Percentiles rank a stretch among this genome's conserved stretches.
phyloP scores from a whole-genome alignment of 768 basidiomycete species.

The Lentinula detonsa region DNA sequence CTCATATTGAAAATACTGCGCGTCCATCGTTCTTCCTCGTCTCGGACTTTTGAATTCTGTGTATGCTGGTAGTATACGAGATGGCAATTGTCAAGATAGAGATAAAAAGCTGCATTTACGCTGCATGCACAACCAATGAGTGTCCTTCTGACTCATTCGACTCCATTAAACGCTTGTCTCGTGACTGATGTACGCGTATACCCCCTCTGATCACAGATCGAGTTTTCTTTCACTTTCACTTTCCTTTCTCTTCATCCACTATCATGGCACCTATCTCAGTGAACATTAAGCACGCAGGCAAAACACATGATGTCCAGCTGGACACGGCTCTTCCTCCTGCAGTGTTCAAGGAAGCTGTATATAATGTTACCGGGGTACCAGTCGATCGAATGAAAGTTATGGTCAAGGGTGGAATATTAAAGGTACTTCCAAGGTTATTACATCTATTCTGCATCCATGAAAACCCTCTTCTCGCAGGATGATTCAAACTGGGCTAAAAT shows the following conservation, averaged over 20 bases:
- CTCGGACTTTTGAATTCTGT: too few species aligned
- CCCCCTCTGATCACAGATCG: neutral
- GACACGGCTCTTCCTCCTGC: conserved; percentile 64
- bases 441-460: neutral
- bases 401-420: conserved; percentile 88
- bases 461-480: conserved; percentile 43
- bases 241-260: neutral
- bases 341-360: conserved; percentile 80
- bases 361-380: conserved; percentile 80
- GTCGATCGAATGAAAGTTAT: conserved; percentile 95
- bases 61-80: too few species aligned
- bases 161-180: neutral
- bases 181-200: neutral
- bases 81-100: too few species aligned
- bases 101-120: too few species aligned
- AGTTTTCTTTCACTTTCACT: neutral
- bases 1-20: too few species aligned
- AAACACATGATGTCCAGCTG: conserved; percentile 62
- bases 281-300: conserved; percentile 87
- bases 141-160: too few species aligned
- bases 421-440: conserved; percentile 39
- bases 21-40: too few species aligned
- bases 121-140: too few species aligned
- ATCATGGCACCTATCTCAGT: conserved; percentile 67
- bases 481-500: conserved; percentile 85